Conservation (phyloP, 2,329 filamentous ascomycete species). For the Fusarium cyanostomum region DNA sequence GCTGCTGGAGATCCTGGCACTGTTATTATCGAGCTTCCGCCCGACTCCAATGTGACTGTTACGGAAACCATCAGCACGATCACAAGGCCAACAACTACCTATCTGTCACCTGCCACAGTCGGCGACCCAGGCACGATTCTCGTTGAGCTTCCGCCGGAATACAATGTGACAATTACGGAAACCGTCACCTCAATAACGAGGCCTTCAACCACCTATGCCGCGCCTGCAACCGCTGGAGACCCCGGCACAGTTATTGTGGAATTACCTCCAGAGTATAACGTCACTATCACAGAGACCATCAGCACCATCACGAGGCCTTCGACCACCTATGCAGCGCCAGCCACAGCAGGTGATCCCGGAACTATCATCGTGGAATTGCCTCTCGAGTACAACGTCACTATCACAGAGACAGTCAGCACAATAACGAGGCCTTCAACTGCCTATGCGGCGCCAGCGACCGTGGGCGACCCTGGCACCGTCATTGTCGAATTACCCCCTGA, state of each 20-base stretch:
- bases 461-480: conserved; percentile 23
- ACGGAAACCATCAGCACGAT: conserved; percentile 3
- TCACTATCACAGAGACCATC: conserved; percentile 5
- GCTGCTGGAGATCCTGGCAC: conserved; percentile 17
- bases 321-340: conserved; percentile 10
- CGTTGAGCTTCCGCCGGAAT: conserved; percentile 16
- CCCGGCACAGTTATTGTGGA: conserved; percentile 17
- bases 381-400: conserved; percentile 4
- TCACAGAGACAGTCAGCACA: background rate
- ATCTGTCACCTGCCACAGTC: background rate
- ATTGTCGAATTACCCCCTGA: conserved; percentile 19
- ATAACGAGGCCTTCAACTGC: background rate
- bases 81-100: conserved; percentile 4
- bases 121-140: conserved; percentile 16
- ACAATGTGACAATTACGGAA: conserved; percentile 14
- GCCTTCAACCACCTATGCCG: conserved; percentile 12
- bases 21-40: conserved; percentile 12
- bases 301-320: background rate
- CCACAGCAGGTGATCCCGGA: conserved; percentile 1
- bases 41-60: conserved; percentile 10
- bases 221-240: conserved; percentile 10
- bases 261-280: conserved; percentile 10
- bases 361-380: conserved; percentile 7
- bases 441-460: conserved; percentile 11
- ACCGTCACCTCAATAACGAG: conserved; percentile 10